Conservation (phyloP, 129 eudicot genomes). For the Kitagawia praeruptora region DNA sequence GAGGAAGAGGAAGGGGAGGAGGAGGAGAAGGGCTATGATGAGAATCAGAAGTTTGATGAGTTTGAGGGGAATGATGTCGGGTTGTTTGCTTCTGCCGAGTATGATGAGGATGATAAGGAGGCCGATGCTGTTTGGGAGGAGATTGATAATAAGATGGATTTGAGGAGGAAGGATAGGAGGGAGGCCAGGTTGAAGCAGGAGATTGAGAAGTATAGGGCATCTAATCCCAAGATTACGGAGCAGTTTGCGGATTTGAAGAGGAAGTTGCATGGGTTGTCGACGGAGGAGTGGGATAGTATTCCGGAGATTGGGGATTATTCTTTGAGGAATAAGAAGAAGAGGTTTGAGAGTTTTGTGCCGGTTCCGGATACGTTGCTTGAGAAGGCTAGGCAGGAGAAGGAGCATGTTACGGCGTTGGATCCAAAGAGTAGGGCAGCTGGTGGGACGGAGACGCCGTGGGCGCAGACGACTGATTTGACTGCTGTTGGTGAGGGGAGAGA, state of each 20-base stretch:
- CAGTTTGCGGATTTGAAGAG: conserved; percentile 90
- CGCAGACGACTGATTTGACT: conserved; percentile 88
- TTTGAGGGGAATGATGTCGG: conserved; percentile 97
- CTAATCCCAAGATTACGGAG: conserved; percentile 84
- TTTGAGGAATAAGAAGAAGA: conserved; percentile 75
- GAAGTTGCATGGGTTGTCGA: conserved; percentile 50
- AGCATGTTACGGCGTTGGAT: conserved; percentile 79
- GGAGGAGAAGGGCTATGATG: conserved; percentile 87
- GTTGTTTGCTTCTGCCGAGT: conserved; percentile 85
- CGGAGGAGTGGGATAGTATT: conserved; percentile 81
- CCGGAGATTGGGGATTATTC: conserved; percentile 96
- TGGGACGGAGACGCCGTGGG: conserved; percentile 86
- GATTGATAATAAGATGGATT: conserved; percentile 87
- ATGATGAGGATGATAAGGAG: conserved; percentile 86
- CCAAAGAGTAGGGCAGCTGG: conserved; percentile 86
- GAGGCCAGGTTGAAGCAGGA: conserved; percentile 86
- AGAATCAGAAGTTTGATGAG: conserved; percentile 93
- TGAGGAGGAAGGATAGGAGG: conserved; percentile 75
- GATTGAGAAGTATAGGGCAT: conserved; percentile 78
- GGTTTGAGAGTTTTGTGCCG: conserved; percentile 86
- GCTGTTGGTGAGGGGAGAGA: conserved; percentile 99
- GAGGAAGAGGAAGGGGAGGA: conserved; percentile 67
- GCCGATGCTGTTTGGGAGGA: conserved; percentile 92
- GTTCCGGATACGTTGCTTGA: conserved; percentile 85
- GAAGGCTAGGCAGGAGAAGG: conserved; percentile 91